Base-by-base conservation (phyloP, 75 land plant species). In the Picea glauca region DNA sequence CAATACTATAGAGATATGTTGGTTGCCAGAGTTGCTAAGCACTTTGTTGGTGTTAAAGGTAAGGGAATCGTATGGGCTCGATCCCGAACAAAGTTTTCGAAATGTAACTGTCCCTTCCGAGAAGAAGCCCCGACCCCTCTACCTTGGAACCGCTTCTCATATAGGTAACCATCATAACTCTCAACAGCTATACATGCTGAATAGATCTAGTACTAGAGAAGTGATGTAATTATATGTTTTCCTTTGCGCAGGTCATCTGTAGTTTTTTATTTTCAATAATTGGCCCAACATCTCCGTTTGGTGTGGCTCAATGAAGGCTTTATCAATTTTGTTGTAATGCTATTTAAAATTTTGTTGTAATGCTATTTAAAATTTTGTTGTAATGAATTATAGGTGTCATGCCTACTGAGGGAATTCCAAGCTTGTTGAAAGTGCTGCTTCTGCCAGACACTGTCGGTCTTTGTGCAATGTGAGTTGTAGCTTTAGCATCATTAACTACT, bases 331-430 rank as follows among this genome's bases (percentile, higher is more conserved):
- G 35, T 66, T 61, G 46, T 50, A 31, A 17, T 15, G 18, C 21
- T 32, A 18, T 11, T 76, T 58, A 58, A 60, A 77, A 8, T 46
- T 72, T 20, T 72, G 14, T 35, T 15, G n/a, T 43, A 26, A 54
- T 75, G 18, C 21, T 32, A 18, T 11, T 76, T 58, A 58, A 60
- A 77, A 8, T 46, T 72, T 20, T 72, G 14, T 35, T 15, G n/a
- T 43, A 26, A 54, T 75, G 18, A 1, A 7, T 50, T 78, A 40
- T 58, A 92, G 95, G 95, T 70, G 88, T 90, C 76, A 82, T 96
- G n/a, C 93, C 87, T 74, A 92, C 94, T 18, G 90, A 91, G 62
- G 98, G 97, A 76, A 89, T 96, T 74, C 98, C 98, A 33, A 89
- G 93, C 79, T 89, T 96, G 80, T 78, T 96, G 67, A 94, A 90